Evolutionary conservation across 2,329 filamentous ascomycete genomes (phyloP), one percentile per base, ranked within the genome.

Genomic region (Didymella lethalis): DNA sequence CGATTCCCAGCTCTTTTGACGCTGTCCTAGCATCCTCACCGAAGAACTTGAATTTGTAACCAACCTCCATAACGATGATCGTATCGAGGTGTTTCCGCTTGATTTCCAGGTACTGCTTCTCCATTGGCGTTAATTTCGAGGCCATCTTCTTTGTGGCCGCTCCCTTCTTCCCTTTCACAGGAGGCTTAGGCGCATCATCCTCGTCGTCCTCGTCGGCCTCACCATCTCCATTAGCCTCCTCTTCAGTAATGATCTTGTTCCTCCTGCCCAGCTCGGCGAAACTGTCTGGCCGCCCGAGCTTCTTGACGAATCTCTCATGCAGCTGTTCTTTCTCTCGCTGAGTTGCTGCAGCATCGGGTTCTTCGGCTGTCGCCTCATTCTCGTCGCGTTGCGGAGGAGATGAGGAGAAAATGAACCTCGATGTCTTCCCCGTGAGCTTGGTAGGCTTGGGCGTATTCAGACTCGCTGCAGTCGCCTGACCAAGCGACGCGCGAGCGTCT

Each of bases 41-140:
- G 73, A 97, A 97, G 80, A 99, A 97, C 32, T 91, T 89, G 79
- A 96, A 99, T 75, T 99, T 99, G 80, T 99, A 99, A 49, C 95
- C 95, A 8, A 98, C 95, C 75, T 99, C 94, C 51, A 98, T 88
- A 12, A 98, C 90, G 53, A 99, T 83, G 20, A 99, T 71, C 0
- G 94, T 95, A 73, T 98, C 95, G 80, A 92, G 85, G 74, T 98
- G 89, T 67, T 94, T 91, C 60, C 88, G 85, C 80, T 99, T 99
- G 77, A 99, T 96, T 18, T 96, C 93, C 6, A 99, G 84, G 57
- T 97, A 90, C 71, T 98, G 95, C 40, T 90, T 86, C 76, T 98
- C 93, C 88, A 99, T 90, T 0, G 95, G 95, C 0, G 95, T 99
- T 60, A 99, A 85, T 75, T 97, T 97, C 54, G 84, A 88, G n/a